These are phyloP conservation scores for Eimeria zaria DNA, from an alignment of 169 alveolate genomes.

Conservation along the genomic window DNA sequence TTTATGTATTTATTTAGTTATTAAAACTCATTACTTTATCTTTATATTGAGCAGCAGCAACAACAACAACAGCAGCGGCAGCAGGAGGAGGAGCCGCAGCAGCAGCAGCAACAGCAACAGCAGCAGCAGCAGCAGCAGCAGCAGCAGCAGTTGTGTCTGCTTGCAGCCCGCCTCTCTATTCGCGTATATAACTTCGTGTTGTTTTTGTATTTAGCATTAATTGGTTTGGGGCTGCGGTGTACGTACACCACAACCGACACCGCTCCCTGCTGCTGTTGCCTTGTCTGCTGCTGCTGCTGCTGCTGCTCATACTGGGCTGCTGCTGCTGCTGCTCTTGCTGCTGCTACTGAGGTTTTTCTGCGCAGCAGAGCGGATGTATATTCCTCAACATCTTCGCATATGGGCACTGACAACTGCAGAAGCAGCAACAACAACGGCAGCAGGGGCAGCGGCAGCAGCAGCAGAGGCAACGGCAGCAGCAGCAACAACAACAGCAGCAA, in stretches of 20 bases:
- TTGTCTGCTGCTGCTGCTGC: background rate
- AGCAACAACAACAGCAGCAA: background rate
- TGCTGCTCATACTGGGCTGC: too few species aligned
- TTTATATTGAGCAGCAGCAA: background rate
- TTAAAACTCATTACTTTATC: background rate
- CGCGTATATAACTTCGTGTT: too few species aligned
- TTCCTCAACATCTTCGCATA: too few species aligned
- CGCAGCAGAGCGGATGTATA: too few species aligned
- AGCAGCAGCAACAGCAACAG: background rate
- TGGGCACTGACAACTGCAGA: background rate
- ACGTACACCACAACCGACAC: too few species aligned
- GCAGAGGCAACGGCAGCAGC: constrained; percentile 7
- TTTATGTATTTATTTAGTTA: too few species aligned
- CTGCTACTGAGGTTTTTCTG: too few species aligned
- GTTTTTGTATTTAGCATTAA: too few species aligned
- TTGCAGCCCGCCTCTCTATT: background rate
- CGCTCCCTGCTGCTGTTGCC: background rate
- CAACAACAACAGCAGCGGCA: background rate
- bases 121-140: constrained; percentile 24
- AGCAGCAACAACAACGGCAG: too few species aligned
- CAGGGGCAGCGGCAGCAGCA: background rate
- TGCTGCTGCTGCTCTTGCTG: too few species aligned
- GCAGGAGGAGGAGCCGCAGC: background rate
- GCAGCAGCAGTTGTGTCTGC: background rate
- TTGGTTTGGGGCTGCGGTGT: background rate